A percentile compares a stretch with the other conserved stretches of the same genome.
phyloP scores from a whole-genome alignment of 2,329 filamentous ascomycete genomes.

The Mycosphaerelloides madeirae region DNA sequence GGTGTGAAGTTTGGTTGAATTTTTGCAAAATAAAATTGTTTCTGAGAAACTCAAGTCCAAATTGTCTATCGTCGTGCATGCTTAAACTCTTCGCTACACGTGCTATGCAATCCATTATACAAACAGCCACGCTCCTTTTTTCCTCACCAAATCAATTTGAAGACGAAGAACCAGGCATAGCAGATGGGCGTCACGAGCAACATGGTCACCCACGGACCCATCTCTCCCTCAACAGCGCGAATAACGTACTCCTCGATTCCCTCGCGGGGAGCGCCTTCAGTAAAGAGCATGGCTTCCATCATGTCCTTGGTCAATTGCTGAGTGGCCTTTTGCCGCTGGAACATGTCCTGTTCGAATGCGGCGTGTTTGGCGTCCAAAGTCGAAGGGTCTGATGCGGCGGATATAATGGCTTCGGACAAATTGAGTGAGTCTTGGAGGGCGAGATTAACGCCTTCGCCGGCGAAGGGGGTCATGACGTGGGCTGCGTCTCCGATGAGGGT shows the following conservation, averaged over 20 bases:
- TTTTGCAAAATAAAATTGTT: too few relatives aligned
- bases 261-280: slow-evolving; percentile 41
- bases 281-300: slow-evolving; percentile 47
- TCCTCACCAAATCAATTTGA: slow-evolving; percentile 26
- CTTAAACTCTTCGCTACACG: too few relatives aligned
- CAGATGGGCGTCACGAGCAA: slow-evolving; percentile 22
- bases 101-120: too few relatives aligned
- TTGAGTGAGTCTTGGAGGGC: slow-evolving; percentile 17
- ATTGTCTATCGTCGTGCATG: too few relatives aligned
- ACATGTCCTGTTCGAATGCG: slow-evolving; percentile 37
- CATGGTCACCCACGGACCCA: slow-evolving; percentile 16
- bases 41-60: too few relatives aligned
- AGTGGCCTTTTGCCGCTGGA: slow-evolving; percentile 32
- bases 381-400: slow-evolving; percentile 11
- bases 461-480: slow-evolving; percentile 23
- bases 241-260: slow-evolving; percentile 39
- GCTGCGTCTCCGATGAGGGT: slow-evolving; percentile 34
- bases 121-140: too few relatives aligned
- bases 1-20: too few relatives aligned
- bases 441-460: slow-evolving; percentile 18
- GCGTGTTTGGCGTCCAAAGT: slow-evolving; percentile 24
- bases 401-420: slow-evolving; percentile 33
- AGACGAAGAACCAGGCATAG: slow-evolving; percentile 29
- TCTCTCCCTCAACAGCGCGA: slow-evolving; percentile 15
- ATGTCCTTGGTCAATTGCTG: slow-evolving; percentile 40